phyloP scores from a whole-genome alignment of 306 rosid species.

The Mimosa bimucronata region DNA sequence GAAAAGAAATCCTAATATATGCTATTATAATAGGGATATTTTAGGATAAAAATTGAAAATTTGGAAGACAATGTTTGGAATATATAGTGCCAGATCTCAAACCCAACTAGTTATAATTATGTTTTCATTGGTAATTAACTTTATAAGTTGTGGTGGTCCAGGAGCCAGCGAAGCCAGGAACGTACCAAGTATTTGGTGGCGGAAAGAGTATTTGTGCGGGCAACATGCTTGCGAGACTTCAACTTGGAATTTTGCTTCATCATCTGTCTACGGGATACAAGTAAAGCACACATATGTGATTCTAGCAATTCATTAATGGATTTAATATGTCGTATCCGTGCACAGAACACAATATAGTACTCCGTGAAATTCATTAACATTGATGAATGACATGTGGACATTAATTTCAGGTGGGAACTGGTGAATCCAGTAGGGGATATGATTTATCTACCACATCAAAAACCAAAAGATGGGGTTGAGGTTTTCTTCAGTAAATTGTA shows the following conservation, averaged over 20 bases:
- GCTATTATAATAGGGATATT: too few species aligned
- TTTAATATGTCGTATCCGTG: neutral
- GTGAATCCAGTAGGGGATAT: constrained; percentile 39
- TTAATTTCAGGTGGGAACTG: constrained; percentile 51
- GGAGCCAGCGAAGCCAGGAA: constrained; percentile 34
- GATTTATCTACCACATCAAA: constrained; percentile 46
- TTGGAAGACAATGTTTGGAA: too few species aligned
- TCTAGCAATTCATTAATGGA: too few species aligned
- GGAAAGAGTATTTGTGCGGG: constrained; percentile 53
- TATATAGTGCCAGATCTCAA: too few species aligned
- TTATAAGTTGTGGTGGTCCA: neutral
- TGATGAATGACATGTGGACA: neutral
- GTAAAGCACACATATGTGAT: neutral
- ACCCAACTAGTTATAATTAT: too few species aligned
- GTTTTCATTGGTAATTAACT: too few species aligned
- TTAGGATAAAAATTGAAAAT: too few species aligned
- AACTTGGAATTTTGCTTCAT: constrained; percentile 49
- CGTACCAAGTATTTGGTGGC: constrained; percentile 48
- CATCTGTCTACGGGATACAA: constrained; percentile 51
- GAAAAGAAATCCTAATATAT: too few species aligned
- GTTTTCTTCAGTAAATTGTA: constrained; percentile 42
- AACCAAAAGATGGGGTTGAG: constrained; percentile 42
- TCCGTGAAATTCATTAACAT: too few species aligned
- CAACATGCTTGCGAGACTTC: constrained; percentile 51
- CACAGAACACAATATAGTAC: too few species aligned